Conservation (phyloP, 208 protist genomes). For the Lotmaria passim region DNA sequence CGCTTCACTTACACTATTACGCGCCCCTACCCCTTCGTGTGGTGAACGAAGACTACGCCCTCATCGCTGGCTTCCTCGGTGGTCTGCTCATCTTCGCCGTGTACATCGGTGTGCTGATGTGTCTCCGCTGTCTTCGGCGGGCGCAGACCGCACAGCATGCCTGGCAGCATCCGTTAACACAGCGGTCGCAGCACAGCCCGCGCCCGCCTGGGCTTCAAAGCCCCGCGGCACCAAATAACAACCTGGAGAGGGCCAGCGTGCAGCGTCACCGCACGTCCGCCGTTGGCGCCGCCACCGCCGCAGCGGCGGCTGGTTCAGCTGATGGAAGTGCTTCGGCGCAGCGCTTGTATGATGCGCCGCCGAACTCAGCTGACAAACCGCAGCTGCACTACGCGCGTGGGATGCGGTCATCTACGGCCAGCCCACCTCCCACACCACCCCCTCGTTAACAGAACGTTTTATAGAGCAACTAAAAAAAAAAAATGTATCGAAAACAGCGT, state of each 20-base stretch:
- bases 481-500: no score
- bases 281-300: background rate
- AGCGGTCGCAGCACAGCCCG: background rate
- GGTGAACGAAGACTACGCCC: slow-evolving; percentile 45
- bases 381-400: slow-evolving; percentile 5
- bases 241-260: no score
- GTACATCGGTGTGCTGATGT: slow-evolving; percentile 30
- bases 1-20: slow-evolving; percentile 4
- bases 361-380: background rate
- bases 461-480: background rate
- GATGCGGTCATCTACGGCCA: background rate
- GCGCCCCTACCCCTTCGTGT: slow-evolving; percentile 22
- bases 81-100: slow-evolving; percentile 24
- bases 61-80: slow-evolving; percentile 32
- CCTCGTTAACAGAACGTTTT: background rate
- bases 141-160: background rate
- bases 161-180: background rate
- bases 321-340: background rate
- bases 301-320: background rate
- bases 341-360: background rate
- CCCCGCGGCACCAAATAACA: no score
- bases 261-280: no score
- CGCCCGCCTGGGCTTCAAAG: no score
- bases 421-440: background rate
- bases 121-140: slow-evolving; percentile 7